Base-by-base conservation (phyloP, 177 flowering plant genomes). In the Vitis hybrid region DNA sequence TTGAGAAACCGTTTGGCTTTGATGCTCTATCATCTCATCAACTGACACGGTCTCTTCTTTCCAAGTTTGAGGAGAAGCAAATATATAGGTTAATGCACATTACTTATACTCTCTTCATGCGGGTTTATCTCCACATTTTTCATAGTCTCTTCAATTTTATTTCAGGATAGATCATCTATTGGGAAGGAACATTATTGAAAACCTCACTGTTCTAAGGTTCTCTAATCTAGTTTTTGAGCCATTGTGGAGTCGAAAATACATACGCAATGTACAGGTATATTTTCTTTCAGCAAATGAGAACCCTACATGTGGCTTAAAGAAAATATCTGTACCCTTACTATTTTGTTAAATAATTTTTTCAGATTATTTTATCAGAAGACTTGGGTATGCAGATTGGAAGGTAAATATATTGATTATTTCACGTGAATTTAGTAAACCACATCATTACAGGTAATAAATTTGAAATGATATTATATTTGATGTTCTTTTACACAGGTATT, bases 171-270 rank as follows among this genome's bases (percentile, higher is more conserved):
- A 88, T 77, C 90, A 88, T 80, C 85, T 82, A 52, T 63, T 88
- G 32, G 90, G 92, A 48, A 86, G 75, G 71, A 81, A 88, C 61
- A 71, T 83, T 30, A 82, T 88, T 75, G 92, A 88, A 68, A 88
- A 88, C 70, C 86, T 88, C 49, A 82, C 89, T 60, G 90, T 85
- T 32, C 71, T 88, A 66, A 80, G 92, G 66, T 88, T 88, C 70
- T 85, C 90, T 16, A 88, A 88, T 79, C 82, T 87, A 14, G 87
- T 88, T 64, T 88, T 88, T 70, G 84, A 87, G 76, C 90, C 90
- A 60, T 60, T 88, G n/a, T 88, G 92, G 90, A 78, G 80, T 66
- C 72, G 87, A 35, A 79, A 74, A 50, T 82, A 83, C 73, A 81
- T 88, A 70, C 78, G 84, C 11, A 85, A 75, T 75, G 79, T 88